phyloP scores from a whole-genome alignment of 352 stramenopile genomes.

The Pythium utonaiense region DNA sequence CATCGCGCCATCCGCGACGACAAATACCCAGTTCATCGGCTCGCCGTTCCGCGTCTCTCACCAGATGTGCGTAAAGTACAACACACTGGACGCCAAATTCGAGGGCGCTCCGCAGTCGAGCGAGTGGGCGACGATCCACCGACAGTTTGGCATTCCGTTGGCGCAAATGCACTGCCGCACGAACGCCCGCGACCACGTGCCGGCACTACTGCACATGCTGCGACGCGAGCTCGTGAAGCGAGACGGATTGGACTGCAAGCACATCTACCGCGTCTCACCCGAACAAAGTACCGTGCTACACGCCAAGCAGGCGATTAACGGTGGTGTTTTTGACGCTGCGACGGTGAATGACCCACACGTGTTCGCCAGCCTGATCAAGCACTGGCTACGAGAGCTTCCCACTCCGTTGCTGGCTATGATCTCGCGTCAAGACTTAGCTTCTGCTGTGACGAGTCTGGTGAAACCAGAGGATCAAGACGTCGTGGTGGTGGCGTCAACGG shows the following conservation, averaged over 20 bases:
- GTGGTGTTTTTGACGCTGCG: constrained; percentile 35
- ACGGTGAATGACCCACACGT: constrained; percentile 42
- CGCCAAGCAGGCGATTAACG: constrained; percentile 45
- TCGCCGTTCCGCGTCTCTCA: constrained; percentile 46
- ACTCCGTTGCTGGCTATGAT: constrained; percentile 30
- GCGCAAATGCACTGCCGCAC: constrained; percentile 36
- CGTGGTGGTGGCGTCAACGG: not conserved
- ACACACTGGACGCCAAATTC: constrained; percentile 51
- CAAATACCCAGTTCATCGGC: constrained; percentile 40
- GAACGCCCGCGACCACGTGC: constrained; percentile 32
- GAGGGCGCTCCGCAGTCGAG: constrained; percentile 33
- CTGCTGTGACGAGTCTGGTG: constrained; percentile 20
- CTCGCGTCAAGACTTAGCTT: constrained; percentile 13
- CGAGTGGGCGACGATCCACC: constrained; percentile 35
- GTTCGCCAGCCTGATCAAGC: constrained; percentile 57
- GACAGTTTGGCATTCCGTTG: constrained; percentile 54
- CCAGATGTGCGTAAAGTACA: constrained; percentile 49
- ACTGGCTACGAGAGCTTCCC: constrained; percentile 61
- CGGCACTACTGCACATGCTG: constrained; percentile 46
- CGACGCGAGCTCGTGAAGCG: constrained; percentile 46
- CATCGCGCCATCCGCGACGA: not conserved
- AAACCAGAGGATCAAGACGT: constrained; percentile 5
- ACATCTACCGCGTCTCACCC: constrained; percentile 56
- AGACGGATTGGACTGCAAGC: constrained; percentile 40
- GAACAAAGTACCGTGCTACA: constrained; percentile 38